Base-by-base conservation (phyloP, 352 stramenopile genomes). In the Phytophthora pinifolia region DNA sequence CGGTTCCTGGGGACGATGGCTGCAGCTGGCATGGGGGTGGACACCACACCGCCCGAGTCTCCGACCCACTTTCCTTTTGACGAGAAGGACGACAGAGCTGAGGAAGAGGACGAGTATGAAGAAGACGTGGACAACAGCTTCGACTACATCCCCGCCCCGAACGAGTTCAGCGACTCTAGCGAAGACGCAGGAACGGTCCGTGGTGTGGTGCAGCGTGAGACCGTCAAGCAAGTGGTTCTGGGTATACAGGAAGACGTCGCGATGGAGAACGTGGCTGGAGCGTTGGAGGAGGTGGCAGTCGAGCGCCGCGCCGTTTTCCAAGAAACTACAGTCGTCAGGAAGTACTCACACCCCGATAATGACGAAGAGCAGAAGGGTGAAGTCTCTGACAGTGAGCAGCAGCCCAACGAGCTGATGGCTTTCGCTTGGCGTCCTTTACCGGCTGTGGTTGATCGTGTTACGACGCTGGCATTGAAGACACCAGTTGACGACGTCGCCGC, bases 1-100 rank as follows among this genome's bases (percentile, higher is more conserved):
- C 33, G 59, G 14, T 29, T 58, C 6, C 54, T 72, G 38, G 22
- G 46, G 7, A 46, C 31, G n/a, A 60, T 65, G 47, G 54, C 59
- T 29, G 32, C 32, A 29, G 35, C 54, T 51, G 64, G 54, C 34
- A 42, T 72, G 37, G 64, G 39, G 14, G 37, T 32, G 6, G 63
- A 65, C 50, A 35, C 41, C 3, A 25, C 56, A 4, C 15, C 29
- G 33, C 13, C 33, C 5, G 41, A 44, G 9, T 37, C 37, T 6
- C 31, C 42, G 14, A 41, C 13, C 2, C 27, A 25, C 2, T 34
- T 52, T 12, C 50, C 34, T 15, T 3, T 38, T 9, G 49, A 51
- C 34, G 32, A 66, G 6, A 35, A 56, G 20, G 13, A 34, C 9
- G 50, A 66, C 38, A 32, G 30, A n/a, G 39, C 42, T 0, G 63